Base-by-base conservation (phyloP, 352 stramenopile species). In the Phytopythium cucurbitacearum region DNA sequence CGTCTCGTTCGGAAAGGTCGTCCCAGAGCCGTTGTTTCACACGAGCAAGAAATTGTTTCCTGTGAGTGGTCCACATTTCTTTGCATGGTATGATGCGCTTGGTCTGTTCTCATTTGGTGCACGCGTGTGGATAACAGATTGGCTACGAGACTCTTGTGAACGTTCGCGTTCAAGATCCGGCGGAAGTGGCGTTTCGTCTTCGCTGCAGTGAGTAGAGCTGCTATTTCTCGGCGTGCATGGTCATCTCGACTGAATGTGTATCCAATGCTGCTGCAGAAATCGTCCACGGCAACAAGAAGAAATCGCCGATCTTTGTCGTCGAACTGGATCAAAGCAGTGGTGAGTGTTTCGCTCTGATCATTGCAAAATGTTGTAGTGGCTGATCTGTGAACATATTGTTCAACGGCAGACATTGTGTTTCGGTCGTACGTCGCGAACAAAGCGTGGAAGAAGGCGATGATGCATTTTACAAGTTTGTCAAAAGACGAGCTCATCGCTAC, bases 361-460 rank as follows among this genome's bases (percentile, higher is more conserved):
- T 28, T 43, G 35, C 4, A 36, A 12, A 3, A 5, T 6, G n/a
- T 13, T 38, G 34, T 53, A 16, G 5, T 64, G 7, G 39, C 28
- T 55, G 9, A 37, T 32, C 35, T 60, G 15, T 37, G 36, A 12
- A 32, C 4, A 33, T 51, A 45, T 62, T 34, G 46, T 52, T 40
- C 21, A 11, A 4, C 15, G 61, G 48, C 56, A 68, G 81, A 89
- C 15, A 73, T 90, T n/a, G 69, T 84, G 3, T 94, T 94, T 54
- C 76, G 80, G 32, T 91, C 79, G 33, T 89, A 90, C 37, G 76
- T 88, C 33, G 65, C 80, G 15, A 85, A 59, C 50, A 91, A 89
- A 65, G 84, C 84, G 9, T 94, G 84, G 84, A 91, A 87, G 36
- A 91, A 91, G 55, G 81, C 84, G 38, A 52, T 94, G 2, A 56